Base-by-base conservation (phyloP, 2,329 filamentous ascomycete genomes). In the Aspergillus sp. region DNA sequence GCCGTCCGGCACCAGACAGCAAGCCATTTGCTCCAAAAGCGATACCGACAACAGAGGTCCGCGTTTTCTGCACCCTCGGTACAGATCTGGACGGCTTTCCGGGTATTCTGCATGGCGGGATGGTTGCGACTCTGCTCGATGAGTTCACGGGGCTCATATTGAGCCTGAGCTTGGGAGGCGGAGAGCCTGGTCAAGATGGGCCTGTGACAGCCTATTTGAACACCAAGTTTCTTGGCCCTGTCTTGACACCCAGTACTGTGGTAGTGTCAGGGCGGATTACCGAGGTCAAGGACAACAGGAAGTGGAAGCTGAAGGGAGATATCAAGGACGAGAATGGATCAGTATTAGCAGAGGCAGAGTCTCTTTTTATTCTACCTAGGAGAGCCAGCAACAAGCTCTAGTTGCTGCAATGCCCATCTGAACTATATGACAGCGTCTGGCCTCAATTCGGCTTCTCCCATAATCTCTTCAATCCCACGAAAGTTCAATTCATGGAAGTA, bases 31-130 rank as follows among this genome's bases (percentile, higher is more conserved):
- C 44, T 6, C 39, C 33, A 21, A 35, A 35, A 14, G 51, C 52
- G 6, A 58, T 55, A 12, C 52, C 39, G 4, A 55, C 56, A 6
- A 53, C 57, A 21, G 64, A 70, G 51, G 21, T 70, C 6, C 66
- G 67, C 25, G 60, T 65, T 17, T 68, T 71, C 62, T 67, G 65
- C 56, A 64, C 63, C 25, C 64, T 71, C 37, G 69, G 69, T 15
- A 50, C 50, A 4, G 66, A 62, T 8, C 40, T 71, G 41, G 69
- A 68, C 25, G 68, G 68, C 17, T 66, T 67, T 33, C 65, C 68
- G 1, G 59, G 62, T 14, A 57, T 68, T 1, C 56, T 71, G 9
- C 69, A 71, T 46, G 69, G 69, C 39, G 69, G 69, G 9, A 64
- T 70, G 25, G 61, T 66, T 4, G 64, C 65, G 7, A 63, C 64